Conservation (phyloP, 2,329 filamentous ascomycete genomes). For the Fusarium sp. region DNA sequence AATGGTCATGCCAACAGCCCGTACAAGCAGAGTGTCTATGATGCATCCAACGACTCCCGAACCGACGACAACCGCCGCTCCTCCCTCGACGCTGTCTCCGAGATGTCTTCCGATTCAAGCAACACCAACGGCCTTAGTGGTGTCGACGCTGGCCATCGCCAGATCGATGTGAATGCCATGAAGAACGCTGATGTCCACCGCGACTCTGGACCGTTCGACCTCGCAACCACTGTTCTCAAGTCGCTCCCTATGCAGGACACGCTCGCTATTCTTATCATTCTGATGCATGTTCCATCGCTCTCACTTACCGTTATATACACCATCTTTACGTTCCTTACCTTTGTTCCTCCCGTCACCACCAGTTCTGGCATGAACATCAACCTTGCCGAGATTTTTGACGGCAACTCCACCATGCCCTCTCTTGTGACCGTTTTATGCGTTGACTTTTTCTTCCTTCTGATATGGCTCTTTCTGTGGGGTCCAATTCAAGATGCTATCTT, state of each 20-base stretch:
- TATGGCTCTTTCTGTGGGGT: constrained; percentile 90
- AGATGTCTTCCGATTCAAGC: constrained; percentile 66
- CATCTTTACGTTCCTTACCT: constrained; percentile 91
- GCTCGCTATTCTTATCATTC: constrained; percentile 94
- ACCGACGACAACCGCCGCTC: constrained; percentile 59
- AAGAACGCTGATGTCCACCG: constrained; percentile 77
- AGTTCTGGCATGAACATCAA: constrained; percentile 84
- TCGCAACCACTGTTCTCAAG: constrained; percentile 87
- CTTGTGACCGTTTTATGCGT: constrained; percentile 86
- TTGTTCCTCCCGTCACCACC: constrained; percentile 84
- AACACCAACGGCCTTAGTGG: constrained; percentile 53
- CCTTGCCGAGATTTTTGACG: constrained; percentile 91
- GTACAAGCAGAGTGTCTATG: constrained; percentile 50
- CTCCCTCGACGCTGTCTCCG: constrained; percentile 66
- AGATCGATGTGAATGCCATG: constrained; percentile 77
- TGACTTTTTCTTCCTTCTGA: constrained; percentile 82
- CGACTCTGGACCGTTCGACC: constrained; percentile 77
- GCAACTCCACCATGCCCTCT: constrained; percentile 86
- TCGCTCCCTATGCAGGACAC: constrained; percentile 94
- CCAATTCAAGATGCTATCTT: constrained; percentile 89
- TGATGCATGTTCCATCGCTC: constrained; percentile 91
- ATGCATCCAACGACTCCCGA: constrained; percentile 56
- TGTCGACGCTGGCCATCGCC: constrained; percentile 67
- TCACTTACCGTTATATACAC: constrained; percentile 90
- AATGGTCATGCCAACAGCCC: constrained; percentile 52